Evolutionary conservation across 73 alveolate species (phyloP).

Genomic region (Durusdinium trenchii): DNA sequence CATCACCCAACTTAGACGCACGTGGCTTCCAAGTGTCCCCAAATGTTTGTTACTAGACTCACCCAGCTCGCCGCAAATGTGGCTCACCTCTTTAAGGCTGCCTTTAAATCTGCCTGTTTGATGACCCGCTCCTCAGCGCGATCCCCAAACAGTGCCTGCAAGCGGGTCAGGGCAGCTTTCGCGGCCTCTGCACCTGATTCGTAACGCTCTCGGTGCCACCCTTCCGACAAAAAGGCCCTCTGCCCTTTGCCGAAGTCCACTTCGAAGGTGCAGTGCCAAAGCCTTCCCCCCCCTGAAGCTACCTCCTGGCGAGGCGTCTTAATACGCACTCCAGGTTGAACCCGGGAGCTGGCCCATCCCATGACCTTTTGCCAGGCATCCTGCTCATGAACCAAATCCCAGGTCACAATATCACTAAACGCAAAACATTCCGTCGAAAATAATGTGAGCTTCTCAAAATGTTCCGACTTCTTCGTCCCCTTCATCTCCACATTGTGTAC

Average conservation of each 20-base stretch:
- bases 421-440: neutral
- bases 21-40: no score
- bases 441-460: constrained; percentile 16
- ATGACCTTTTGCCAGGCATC: neutral
- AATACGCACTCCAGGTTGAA: constrained; percentile 34
- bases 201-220: neutral
- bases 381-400: neutral
- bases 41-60: no score
- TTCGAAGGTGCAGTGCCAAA: constrained; percentile 36
- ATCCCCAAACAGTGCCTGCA: no score
- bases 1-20: no score
- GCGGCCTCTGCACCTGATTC: constrained; percentile 29
- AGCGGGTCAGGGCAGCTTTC: neutral
- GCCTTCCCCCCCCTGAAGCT: neutral
- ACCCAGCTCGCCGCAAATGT: no score
- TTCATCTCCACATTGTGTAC: neutral
- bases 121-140: no score
- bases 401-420: neutral
- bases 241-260: neutral
- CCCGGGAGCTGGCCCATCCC: constrained; percentile 9
- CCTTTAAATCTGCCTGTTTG: no score
- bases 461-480: constrained; percentile 8
- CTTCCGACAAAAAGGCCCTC: neutral
- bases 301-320: neutral
- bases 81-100: no score